Percentiles rank a stretch among this genome's conserved stretches.
Evolutionary conservation across 495 filamentous ascomycete species (phyloP).

Genomic region (Tuber magnatum): DNA sequence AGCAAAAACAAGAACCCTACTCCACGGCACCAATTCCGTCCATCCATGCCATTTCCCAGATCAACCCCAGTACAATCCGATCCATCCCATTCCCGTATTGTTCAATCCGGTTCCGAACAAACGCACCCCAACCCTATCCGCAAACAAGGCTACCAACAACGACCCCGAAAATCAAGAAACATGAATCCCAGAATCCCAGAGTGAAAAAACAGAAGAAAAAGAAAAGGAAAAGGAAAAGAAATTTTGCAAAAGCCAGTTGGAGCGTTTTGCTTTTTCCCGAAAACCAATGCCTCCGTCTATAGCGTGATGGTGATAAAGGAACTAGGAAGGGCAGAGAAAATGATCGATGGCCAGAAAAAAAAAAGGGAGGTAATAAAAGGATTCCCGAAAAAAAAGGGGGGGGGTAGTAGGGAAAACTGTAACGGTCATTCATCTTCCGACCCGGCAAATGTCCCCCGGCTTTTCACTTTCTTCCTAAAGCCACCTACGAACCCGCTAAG

Average conservation of each 20-base stretch:
- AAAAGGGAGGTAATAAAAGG: constrained; percentile 8
- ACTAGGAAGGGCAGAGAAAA: neutral
- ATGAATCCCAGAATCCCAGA: neutral
- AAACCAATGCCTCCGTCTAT: constrained; percentile 2
- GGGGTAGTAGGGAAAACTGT: constrained; percentile 5
- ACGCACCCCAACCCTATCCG: neutral
- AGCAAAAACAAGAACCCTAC: neutral
- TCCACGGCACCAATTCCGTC: constrained; percentile 9
- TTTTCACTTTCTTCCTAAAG: constrained; percentile 42
- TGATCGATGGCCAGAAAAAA: constrained; percentile 4
- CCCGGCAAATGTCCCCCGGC: constrained; percentile 23
- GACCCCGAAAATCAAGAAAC: neutral
- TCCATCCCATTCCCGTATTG: constrained; percentile 8
- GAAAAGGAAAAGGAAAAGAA: no score
- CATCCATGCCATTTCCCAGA: constrained; percentile 15
- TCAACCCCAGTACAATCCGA: constrained; percentile 25
- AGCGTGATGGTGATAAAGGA: neutral
- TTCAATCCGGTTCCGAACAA: neutral
- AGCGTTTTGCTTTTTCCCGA: neutral
- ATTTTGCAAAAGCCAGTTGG: constrained; percentile 2
- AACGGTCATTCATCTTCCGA: constrained; percentile 20
- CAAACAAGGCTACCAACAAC: neutral
- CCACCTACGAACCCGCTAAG: constrained; percentile 40
- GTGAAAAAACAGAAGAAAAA: neutral
- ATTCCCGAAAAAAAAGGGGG: constrained; percentile 10